A percentile compares a stretch with the other conserved stretches of the same genome.
Conservation (phyloP, 2,329 filamentous ascomycete species). For the Bretziella fagacearum region DNA sequence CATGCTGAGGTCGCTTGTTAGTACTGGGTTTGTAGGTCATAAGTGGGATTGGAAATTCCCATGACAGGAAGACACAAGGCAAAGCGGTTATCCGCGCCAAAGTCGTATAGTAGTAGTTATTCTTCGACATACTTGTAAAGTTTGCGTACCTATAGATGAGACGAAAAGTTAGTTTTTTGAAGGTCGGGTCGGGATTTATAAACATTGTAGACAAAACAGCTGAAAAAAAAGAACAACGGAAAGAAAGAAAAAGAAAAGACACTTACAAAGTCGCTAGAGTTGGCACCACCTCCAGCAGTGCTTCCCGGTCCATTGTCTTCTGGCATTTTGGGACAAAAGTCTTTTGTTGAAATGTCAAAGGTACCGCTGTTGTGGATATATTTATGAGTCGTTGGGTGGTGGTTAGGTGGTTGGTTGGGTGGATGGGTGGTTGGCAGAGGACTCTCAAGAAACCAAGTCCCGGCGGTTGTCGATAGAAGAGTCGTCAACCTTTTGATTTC, state of each 20-base stretch:
- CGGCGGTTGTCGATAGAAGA: no score
- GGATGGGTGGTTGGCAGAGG: no score
- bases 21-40: constrained; percentile 12
- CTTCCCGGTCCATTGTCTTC: constrained; percentile 7
- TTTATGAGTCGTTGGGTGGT: no score
- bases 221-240: neutral
- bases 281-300: constrained; percentile 39
- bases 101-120: neutral
- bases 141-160: constrained; percentile 63
- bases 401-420: no score
- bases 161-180: constrained; percentile 5
- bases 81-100: neutral
- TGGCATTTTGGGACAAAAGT: no score
- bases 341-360: no score
- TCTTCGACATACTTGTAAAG: constrained; percentile 87
- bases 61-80: constrained; percentile 20
- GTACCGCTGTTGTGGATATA: no score
- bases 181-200: no score
- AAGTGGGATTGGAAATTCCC: constrained; percentile 8
- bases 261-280: constrained; percentile 91
- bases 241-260: neutral
- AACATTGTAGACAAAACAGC: neutral
- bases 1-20: constrained; percentile 48
- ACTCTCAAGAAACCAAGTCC: no score
- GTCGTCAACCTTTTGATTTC: no score